These are phyloP conservation scores for Melastoma malabathricum DNA, from an alignment of 345 rosid genomes.

Conservation along the genomic window DNA sequence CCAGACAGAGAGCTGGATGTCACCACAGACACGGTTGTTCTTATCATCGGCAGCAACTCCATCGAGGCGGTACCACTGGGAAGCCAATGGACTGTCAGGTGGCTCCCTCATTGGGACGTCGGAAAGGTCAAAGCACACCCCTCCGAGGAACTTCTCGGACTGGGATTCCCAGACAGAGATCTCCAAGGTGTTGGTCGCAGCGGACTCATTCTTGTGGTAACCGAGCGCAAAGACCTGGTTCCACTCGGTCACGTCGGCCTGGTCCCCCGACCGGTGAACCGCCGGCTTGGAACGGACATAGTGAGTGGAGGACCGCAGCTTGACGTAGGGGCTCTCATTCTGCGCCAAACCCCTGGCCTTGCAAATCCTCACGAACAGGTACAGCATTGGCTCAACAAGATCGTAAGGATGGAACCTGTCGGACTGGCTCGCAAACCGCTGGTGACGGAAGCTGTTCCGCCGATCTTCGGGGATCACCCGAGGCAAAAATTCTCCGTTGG, in stretches of 20 bases:
- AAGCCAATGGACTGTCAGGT: constrained; percentile 86
- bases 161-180: constrained; percentile 76
- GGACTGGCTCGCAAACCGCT: constrained; percentile 19
- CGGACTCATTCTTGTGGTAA: constrained; percentile 35
- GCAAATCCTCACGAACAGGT: constrained; percentile 55
- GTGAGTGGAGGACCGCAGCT: constrained; percentile 46
- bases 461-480: constrained; percentile 29
- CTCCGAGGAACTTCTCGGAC: constrained; percentile 70
- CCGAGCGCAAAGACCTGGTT: constrained; percentile 64
- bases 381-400: constrained; percentile 89
- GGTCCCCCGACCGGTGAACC: constrained; percentile 41
- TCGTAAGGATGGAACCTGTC: constrained; percentile 50
- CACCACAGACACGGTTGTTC: constrained; percentile 43
- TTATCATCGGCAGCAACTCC: constrained; percentile 28
- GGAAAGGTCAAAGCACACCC: constrained; percentile 77
- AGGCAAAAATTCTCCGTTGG: constrained; percentile 53
- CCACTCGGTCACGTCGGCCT: constrained; percentile 70
- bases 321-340: constrained; percentile 51
- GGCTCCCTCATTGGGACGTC: constrained; percentile 76
- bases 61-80: constrained; percentile 85
- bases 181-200: constrained; percentile 45
- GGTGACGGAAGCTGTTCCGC: constrained; percentile 2
- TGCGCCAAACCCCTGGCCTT: constrained; percentile 65
- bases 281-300: constrained; percentile 37
- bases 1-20: constrained; percentile 89